Evolutionary conservation across 164 flowering plant species (phyloP).

Genomic region (Magnolia changhungtana): DNA sequence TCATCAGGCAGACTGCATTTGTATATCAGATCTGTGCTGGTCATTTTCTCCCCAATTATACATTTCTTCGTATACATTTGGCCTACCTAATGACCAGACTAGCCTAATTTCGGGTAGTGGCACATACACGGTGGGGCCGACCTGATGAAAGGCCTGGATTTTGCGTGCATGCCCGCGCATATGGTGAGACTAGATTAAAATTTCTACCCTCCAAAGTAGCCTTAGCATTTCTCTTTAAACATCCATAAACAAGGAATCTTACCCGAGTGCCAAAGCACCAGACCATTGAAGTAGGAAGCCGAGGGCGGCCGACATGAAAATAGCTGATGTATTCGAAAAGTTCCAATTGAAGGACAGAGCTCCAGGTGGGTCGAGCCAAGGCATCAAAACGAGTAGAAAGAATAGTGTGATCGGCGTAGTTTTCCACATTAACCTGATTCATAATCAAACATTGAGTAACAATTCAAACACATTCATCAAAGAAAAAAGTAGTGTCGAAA

Average conservation of each 20-base stretch:
- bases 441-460: conserved; percentile 1
- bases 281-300: conserved; percentile 99
- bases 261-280: conserved; percentile 99
- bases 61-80: too few relatives aligned
- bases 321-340: conserved; percentile 49
- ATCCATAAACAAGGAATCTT: conserved; percentile 16
- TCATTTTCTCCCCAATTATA: too few relatives aligned
- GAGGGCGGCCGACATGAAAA: conserved; percentile 69
- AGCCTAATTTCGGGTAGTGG: too few relatives aligned
- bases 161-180: too few relatives aligned
- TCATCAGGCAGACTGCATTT: too few relatives aligned
- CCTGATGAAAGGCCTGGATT: too few relatives aligned
- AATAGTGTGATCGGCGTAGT: conserved; percentile 90
- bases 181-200: too few relatives aligned
- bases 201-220: neutral
- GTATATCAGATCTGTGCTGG: too few relatives aligned
- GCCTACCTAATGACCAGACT: too few relatives aligned
- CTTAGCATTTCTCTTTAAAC: neutral
- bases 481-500: neutral
- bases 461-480: neutral
- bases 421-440: conserved; percentile 93
- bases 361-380: conserved; percentile 93
- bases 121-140: too few relatives aligned
- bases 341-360: conserved; percentile 75
- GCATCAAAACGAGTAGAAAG: conserved; percentile 75